Evolutionary conservation across 352 stramenopile species (phyloP).

Genomic region (Phytophthora cactorum): DNA sequence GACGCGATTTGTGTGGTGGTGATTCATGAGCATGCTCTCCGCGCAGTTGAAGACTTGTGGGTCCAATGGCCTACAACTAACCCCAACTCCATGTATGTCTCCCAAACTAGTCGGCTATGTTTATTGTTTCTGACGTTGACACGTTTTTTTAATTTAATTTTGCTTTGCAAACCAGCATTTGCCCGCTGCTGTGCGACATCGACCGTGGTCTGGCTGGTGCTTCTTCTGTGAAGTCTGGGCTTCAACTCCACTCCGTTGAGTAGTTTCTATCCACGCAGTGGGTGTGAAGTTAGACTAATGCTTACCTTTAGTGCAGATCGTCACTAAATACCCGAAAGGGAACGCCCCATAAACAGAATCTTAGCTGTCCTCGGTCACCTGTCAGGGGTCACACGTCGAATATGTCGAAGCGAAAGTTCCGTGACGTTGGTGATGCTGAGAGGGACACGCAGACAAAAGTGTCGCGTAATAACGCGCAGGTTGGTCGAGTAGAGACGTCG

Average conservation of each 20-base stretch:
- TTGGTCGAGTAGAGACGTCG: background rate
- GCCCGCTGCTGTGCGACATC: slow-evolving; percentile 69
- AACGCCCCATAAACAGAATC: slow-evolving; percentile 6
- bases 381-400: slow-evolving; percentile 19
- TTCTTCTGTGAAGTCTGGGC: slow-evolving; percentile 19
- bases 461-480: background rate
- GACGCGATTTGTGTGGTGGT: slow-evolving; percentile 95
- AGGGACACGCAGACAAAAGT: slow-evolving; percentile 13
- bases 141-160: background rate
- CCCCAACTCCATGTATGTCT: slow-evolving; percentile 51
- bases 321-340: background rate
- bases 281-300: slow-evolving; percentile 7
- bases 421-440: slow-evolving; percentile 25
- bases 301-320: slow-evolving; percentile 18
- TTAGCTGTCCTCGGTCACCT: background rate
- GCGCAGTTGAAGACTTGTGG: slow-evolving; percentile 81
- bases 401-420: slow-evolving; percentile 42
- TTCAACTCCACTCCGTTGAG: slow-evolving; percentile 36
- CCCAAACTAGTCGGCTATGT: background rate
- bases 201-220: slow-evolving; percentile 27
- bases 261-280: slow-evolving; percentile 11
- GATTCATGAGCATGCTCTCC: slow-evolving; percentile 62
- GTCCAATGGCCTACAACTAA: slow-evolving; percentile 59
- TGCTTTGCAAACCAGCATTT: slow-evolving; percentile 50
- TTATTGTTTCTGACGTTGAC: slow-evolving; percentile 4